Conservation (phyloP, 2,329 filamentous ascomycete genomes). For the Calonectria pauciramosa region DNA sequence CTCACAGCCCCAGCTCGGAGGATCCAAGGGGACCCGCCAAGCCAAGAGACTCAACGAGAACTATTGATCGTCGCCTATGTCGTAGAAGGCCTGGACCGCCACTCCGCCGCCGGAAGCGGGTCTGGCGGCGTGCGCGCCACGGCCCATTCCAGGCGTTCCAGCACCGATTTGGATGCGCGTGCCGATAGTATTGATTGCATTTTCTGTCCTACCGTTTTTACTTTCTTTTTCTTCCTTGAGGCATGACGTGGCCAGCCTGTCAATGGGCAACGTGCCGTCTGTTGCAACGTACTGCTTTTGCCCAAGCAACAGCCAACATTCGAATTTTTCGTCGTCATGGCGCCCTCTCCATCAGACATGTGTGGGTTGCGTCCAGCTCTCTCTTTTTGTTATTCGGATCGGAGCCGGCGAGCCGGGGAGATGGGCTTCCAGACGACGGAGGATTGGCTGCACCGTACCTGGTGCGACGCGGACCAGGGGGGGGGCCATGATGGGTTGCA, state of each 20-base stretch:
- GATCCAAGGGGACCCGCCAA: background rate
- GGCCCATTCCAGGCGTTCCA: background rate
- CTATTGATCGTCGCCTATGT: background rate
- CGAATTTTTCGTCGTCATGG: background rate
- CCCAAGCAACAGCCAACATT: background rate
- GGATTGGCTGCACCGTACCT: constrained; percentile 14
- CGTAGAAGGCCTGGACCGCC: background rate
- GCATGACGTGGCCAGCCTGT: background rate
- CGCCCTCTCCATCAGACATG: no score
- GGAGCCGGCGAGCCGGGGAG: background rate
- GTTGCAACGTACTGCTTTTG: background rate
- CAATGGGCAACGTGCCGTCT: background rate
- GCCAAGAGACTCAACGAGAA: background rate
- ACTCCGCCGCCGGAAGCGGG: background rate
- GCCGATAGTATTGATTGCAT: background rate
- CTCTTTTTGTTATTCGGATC: constrained; percentile 4
- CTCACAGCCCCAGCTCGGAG: background rate
- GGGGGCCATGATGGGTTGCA: background rate
- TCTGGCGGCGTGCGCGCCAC: background rate
- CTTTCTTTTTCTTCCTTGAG: background rate
- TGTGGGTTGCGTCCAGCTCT: background rate
- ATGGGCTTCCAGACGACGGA: background rate
- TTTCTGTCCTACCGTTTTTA: background rate
- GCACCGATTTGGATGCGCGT: background rate
- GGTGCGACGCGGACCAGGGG: background rate